Conservation (phyloP, 345 rosid genomes). For the Rhodomyrtus tomentosa region DNA sequence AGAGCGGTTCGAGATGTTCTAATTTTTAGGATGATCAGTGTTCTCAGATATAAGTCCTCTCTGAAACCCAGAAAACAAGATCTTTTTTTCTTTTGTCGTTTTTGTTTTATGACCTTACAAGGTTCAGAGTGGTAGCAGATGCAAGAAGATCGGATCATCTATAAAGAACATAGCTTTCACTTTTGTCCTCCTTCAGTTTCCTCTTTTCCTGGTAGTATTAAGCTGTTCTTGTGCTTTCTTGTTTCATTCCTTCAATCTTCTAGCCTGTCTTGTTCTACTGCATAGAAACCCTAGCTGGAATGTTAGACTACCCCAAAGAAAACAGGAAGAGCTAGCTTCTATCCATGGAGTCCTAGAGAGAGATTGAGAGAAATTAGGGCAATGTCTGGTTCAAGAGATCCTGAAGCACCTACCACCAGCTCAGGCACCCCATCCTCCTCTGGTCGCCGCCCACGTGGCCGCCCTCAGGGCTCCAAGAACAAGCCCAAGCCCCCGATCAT, state of each 20-base stretch:
- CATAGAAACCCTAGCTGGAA: neutral
- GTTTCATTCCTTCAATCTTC: neutral
- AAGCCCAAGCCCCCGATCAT: constrained; percentile 60
- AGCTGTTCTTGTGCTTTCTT: neutral
- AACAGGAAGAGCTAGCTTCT: neutral
- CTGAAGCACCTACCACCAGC: constrained; percentile 21
- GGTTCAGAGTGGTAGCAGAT: neutral
- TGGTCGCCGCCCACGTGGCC: constrained; percentile 57
- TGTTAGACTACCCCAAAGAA: neutral
- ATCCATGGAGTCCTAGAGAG: constrained; percentile 2
- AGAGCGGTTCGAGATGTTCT: neutral
- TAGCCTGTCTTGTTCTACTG: neutral
- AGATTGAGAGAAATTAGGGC: neutral
- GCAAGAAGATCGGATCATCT: neutral
- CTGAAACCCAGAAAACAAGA: neutral
- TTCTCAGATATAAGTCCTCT: neutral
- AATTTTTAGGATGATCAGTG: neutral
- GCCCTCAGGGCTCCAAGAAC: constrained; percentile 68
- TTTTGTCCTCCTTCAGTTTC: neutral
- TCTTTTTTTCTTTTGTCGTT: neutral
- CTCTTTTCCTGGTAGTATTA: neutral
- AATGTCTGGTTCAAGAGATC: constrained; percentile 8
- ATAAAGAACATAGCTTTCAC: neutral
- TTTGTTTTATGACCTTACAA: neutral
- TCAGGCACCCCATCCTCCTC: constrained; percentile 20